Evolutionary conservation across 306 rosid species (phyloP).

Genomic region (Pueraria montana): DNA sequence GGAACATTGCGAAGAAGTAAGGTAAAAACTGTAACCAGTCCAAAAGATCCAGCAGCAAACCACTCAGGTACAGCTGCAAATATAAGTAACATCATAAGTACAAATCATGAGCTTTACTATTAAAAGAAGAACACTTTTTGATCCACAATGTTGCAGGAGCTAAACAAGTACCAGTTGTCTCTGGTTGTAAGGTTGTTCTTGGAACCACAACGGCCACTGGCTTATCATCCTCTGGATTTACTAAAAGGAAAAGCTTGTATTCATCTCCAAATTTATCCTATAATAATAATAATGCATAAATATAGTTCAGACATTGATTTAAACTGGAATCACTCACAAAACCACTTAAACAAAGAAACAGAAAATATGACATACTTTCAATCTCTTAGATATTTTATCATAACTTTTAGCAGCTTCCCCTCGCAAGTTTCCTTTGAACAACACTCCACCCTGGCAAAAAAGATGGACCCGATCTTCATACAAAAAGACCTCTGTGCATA

Average conservation of each 20-base stretch:
- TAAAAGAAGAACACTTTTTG: background rate
- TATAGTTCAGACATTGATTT: slow-evolving; percentile 32
- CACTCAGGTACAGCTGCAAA: slow-evolving; percentile 94
- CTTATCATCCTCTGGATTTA: slow-evolving; percentile 97
- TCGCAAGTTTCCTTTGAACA: slow-evolving; percentile 97
- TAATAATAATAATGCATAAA: slow-evolving; percentile 28
- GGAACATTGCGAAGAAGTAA: slow-evolving; percentile 94
- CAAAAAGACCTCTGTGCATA: slow-evolving; percentile 41
- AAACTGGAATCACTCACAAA: slow-evolving; percentile 42
- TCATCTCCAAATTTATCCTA: slow-evolving; percentile 91
- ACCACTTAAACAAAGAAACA: slow-evolving; percentile 9
- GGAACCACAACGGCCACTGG: slow-evolving; percentile 99
- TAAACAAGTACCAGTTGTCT: slow-evolving; percentile 74
- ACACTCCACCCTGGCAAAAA: slow-evolving; percentile 81
- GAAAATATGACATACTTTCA: slow-evolving; percentile 65
- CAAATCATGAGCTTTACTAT: slow-evolving; percentile 30
- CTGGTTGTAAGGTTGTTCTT: slow-evolving; percentile 87
- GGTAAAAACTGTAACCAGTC: slow-evolving; percentile 88
- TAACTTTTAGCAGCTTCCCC: slow-evolving; percentile 89
- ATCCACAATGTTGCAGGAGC: slow-evolving; percentile 28
- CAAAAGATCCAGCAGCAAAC: slow-evolving; percentile 96
- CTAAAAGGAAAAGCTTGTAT: slow-evolving; percentile 86
- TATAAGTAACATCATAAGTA: slow-evolving; percentile 32
- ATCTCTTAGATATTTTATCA: slow-evolving; percentile 84
- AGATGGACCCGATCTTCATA: slow-evolving; percentile 40